Evolutionary conservation across 2,329 filamentous ascomycete species (phyloP).

Genomic region (Colletotrichum siamense): DNA sequence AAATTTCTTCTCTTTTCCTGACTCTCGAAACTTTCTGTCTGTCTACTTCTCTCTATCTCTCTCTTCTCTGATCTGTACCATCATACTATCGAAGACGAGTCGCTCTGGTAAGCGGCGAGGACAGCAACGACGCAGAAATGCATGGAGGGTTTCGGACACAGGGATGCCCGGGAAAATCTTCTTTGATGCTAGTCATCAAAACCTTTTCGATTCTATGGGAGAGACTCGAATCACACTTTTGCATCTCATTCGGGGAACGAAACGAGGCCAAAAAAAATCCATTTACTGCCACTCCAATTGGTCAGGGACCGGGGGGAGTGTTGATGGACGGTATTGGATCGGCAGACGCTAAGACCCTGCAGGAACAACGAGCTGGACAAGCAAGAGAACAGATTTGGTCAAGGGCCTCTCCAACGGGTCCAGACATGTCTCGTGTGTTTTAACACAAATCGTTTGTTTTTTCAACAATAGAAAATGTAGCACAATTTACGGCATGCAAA

Average conservation of each 20-base stretch:
- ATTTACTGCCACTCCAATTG: neutral
- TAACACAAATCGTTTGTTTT: neutral
- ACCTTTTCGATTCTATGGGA: neutral
- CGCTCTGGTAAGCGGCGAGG: constrained; percentile 2
- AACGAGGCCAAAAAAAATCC: neutral
- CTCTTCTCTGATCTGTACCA: constrained; percentile 19
- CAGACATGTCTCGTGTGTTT: neutral
- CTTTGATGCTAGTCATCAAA: constrained; percentile 2
- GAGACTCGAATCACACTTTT: neutral
- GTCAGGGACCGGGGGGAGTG: constrained; percentile 4
- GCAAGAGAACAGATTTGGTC: neutral
- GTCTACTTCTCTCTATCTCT: neutral
- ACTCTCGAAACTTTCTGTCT: constrained; percentile 11
- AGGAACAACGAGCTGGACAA: constrained; percentile 13
- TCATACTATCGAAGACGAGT: neutral
- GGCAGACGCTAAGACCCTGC: neutral
- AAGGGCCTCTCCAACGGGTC: neutral
- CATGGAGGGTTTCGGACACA: neutral
- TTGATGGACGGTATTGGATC: neutral
- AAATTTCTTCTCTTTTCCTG: neutral
- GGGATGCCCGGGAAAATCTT: neutral
- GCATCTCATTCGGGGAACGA: constrained; percentile 7
- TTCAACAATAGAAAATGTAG: neutral
- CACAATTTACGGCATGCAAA: neutral
- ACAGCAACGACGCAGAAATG: neutral